phyloP scores from a whole-genome alignment of 345 rosid species.

The Carallia brachiata region DNA sequence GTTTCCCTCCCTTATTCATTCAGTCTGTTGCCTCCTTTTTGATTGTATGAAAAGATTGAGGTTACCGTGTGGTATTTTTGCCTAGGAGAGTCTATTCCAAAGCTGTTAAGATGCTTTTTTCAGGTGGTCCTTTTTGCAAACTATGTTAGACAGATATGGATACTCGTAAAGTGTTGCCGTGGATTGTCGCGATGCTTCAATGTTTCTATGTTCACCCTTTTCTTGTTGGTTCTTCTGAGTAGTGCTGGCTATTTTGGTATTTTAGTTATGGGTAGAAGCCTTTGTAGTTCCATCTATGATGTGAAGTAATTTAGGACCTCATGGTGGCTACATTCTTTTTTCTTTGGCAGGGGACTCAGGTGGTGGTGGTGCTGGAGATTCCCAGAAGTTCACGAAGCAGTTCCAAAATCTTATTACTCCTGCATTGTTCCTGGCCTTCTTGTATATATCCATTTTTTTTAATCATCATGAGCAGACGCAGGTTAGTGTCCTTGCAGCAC shows the following conservation, averaged over 20 bases:
- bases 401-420: conserved; percentile 19
- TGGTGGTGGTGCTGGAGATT: conserved; percentile 29
- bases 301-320: not conserved
- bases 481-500: conserved; percentile 23
- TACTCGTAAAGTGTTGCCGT: no score
- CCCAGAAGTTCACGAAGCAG: conserved; percentile 23
- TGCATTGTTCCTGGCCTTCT: conserved; percentile 25
- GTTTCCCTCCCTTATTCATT: not conserved
- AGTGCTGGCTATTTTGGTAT: not conserved
- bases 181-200: no score
- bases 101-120: no score
- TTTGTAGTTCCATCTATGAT: not conserved
- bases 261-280: not conserved
- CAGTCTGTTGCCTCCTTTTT: not conserved
- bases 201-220: not conserved
- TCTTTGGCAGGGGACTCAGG: conserved; percentile 34
- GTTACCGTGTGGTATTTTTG: no score
- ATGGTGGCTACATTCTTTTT: not conserved
- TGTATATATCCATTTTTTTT: conserved; percentile 10
- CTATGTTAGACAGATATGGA: no score
- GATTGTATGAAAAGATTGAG: not conserved
- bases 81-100: no score
- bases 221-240: not conserved
- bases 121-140: no score
- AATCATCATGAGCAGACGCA: conserved; percentile 28